Evolutionary conservation across 192 early-diverging fungal genomes (phyloP), one percentile per base, ranked within the genome.

Genomic region (Pilaira anomala): DNA sequence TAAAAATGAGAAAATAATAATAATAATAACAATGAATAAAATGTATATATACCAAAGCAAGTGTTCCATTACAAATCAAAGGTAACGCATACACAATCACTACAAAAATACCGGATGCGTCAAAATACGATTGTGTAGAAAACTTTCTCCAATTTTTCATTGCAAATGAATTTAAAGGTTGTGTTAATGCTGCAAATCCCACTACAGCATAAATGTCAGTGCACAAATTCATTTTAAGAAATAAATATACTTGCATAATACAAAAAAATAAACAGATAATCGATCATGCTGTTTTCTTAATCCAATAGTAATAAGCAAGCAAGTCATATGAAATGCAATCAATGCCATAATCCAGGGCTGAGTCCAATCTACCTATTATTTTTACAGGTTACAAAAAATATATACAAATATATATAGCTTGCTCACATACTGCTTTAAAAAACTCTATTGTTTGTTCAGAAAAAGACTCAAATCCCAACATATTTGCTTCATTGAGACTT

Each of bases 41-140:
- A n/a, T n/a, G n/a, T n/a, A n/a, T n/a, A n/a, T n/a, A n/a, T 12
- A 79, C 77, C 49, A 79, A 48, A 3, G 65, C 64, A 7, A 82
- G 21, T 2, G 75, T 57, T 7, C 63, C 73, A 28, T 82, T 82
- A 13, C 55, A 44, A 19, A 82, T 53, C 18, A 75, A 59, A 0
- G 80, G 80, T 9, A 68, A 57, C 0, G 80, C 68, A 60, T 78
- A 82, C 3, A 79, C 68, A 25, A 69, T 50, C 9, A 73, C 63
- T 2, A 69, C 62, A 62, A 82, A 82, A 26, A 82, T 54, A 18
- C 80, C 80, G 7, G 67, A 68, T 0, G 56, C 33, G 25, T 82
- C 80, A 65, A 82, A 82, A 45, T 82, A 82, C 52, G 78, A 73
- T n/a, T 76, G 72, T 4, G 74, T 65, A 13, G 80, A 71, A 65